Conservation (phyloP, 345 rosid species). For the Mallotus nudiflorus region DNA sequence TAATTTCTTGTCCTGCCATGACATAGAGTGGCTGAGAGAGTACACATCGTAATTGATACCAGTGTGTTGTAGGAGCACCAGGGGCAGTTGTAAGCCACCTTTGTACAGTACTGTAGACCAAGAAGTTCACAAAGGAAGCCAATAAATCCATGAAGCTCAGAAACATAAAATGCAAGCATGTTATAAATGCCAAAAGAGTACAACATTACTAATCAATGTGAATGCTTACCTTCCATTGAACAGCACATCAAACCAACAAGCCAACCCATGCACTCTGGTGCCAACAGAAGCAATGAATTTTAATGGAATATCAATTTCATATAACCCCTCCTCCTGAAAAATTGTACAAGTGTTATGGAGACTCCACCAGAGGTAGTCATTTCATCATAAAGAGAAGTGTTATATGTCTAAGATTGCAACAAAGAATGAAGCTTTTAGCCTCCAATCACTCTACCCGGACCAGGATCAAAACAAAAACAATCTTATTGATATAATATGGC, state of each 20-base stretch:
- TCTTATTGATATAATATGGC: background rate
- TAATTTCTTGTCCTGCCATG: constrained; percentile 96
- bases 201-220: background rate
- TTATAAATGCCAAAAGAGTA: background rate
- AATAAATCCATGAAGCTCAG: background rate
- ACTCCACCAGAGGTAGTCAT: constrained; percentile 7
- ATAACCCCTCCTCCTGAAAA: constrained; percentile 84
- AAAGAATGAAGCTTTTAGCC: background rate
- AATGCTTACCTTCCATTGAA: constrained; percentile 81
- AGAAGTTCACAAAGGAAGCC: constrained; percentile 11
- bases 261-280: constrained; percentile 90
- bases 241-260: constrained; percentile 97
- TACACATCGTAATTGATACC: constrained; percentile 98
- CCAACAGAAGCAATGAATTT: constrained; percentile 82
- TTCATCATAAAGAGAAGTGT: background rate
- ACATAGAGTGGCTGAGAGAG: constrained; percentile 90
- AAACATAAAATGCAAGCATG: background rate
- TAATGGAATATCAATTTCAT: constrained; percentile 87
- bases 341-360: background rate
- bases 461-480: background rate
- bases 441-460: background rate
- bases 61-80: constrained; percentile 95
- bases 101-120: constrained; percentile 67
- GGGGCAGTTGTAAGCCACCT: constrained; percentile 99
- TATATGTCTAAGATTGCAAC: background rate